Evolutionary conservation across 2,329 filamentous ascomycete species (phyloP), one percentile per base, ranked within the genome.

Genomic region (Penicillium sp.): DNA sequence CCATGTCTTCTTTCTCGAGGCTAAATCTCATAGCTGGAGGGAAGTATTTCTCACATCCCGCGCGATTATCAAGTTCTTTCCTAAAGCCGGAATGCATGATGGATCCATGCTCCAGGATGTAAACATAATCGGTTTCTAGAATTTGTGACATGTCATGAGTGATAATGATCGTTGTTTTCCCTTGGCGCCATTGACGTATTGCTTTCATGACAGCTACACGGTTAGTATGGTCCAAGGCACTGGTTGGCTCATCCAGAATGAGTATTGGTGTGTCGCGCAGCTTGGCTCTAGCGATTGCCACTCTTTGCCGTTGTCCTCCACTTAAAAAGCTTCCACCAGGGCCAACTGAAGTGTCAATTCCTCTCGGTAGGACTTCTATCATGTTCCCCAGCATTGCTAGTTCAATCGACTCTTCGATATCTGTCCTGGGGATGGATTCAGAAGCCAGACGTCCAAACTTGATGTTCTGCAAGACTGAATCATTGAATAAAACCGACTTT

Each of bases 81-180:
- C 84, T 81, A 56, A 84, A 82, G 0, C 92, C 93, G 62, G 89
- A 79, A 64, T 92, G 85, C 0, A 88, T 81, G 0, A 96, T 77
- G 0, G 69, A 69, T 0, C 89, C 88, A 11, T 85, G 75, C 29
- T 93, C 87, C 69, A 97, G 77, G 11, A 96, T 82, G 62, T 92
- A 96, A 0, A 95, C 82, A 58, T 88, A 92, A 59, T 97, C 92
- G 0, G 85, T 71, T 0, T 84, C 75, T 4, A 76, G 71, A 9
- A 97, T 93, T 61, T 93, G 89, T 0, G 85, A 82, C 29, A 94
- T 82, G 60, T 97, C 91, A 67, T 97, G 93, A 0, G 94, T 97
- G 64, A 97, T 93, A 61, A 97, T 85, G 49, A 97, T 89, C 0
- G 93, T 97, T 0, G 92, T 97, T 69, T 90, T 94, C 0, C 83